Base-by-base conservation (phyloP, 1,139 yeast genomes). In the Yamadazyma dushanensis region DNA sequence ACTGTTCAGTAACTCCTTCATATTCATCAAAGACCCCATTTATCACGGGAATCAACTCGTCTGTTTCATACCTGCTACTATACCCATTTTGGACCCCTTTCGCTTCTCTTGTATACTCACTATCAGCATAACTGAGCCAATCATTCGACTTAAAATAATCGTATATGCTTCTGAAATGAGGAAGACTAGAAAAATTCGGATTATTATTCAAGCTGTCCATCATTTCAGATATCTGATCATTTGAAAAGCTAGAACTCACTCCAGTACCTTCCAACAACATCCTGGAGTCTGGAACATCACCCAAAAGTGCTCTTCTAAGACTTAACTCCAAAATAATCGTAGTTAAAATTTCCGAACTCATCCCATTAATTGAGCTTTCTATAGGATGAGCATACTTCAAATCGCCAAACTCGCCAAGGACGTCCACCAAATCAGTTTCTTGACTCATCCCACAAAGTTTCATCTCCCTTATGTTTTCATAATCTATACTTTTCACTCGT, bases 71-170 rank as follows among this genome's bases (percentile, higher is more conserved):
- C 10, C 37, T 32, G 3, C 8, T 15, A 1, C 21, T 16, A 17
- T 38, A 43, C 2, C 44, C 45, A 8, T 26, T 27, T 8, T n/a
- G 15, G n/a, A 30, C 28, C 17, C 41, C 42, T 17, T 27, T 40
- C 2, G 37, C 28, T 16, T 30, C 33, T 16, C 41, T 26, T 1
- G 33, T 29, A 2, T 29, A 30, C 19, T 46, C 49, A 11, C 44
- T 31, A 19, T 61, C 61, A 26, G 57, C 56, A 35, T 63, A 61
- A 35, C 60, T 66, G 19, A 65, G 47, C 46, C 54, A 54, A 23
- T 63, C 61, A 0, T 64, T 61, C 2, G 71, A 59, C 36, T 62
- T 63, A 46, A 49, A 54, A 36, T 57, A 41, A 28, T 44, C 42
- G 43, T 58, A 60, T 16, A 52, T 45, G 8, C 44, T 39, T 26